These are phyloP conservation scores for Pyrenophora seminiperda DNA, from an alignment of 2,329 filamentous ascomycete species.

Conservation along the genomic window DNA sequence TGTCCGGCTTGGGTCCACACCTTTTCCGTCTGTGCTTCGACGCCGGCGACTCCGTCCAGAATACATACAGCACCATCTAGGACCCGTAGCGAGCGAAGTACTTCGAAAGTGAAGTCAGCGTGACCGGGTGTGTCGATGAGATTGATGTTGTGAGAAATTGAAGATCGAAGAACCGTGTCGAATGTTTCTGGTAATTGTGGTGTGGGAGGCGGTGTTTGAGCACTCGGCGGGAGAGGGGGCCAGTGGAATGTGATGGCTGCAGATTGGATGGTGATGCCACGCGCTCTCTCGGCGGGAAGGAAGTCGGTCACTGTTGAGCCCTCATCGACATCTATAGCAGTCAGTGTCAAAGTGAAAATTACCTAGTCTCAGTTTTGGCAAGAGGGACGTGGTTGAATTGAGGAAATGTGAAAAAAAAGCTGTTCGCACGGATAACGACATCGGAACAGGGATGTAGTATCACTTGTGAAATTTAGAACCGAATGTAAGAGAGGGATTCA, in stretches of 20 bases:
- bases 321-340: conserved; percentile 77
- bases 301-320: conserved; percentile 98
- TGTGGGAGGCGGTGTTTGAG: conserved; percentile 25
- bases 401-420: not conserved
- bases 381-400: not conserved
- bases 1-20: conserved; percentile 91
- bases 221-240: conserved; percentile 65
- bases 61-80: conserved; percentile 92
- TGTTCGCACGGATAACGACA: no score
- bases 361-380: not conserved
- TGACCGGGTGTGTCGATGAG: conserved; percentile 93
- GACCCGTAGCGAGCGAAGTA: conserved; percentile 84
- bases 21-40: conserved; percentile 95
- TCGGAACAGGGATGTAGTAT: no score
- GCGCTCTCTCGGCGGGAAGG: conserved; percentile 84
- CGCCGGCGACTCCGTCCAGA: conserved; percentile 87
- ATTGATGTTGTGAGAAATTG: conserved; percentile 58
- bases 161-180: conserved; percentile 53
- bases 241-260: conserved; percentile 95
- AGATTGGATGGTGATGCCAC: conserved; percentile 97
- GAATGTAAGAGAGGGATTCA: no score
- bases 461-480: no score
- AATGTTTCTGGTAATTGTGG: conserved; percentile 38
- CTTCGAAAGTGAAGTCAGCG: conserved; percentile 96
- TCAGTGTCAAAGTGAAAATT: not conserved